Evolutionary conservation across 2,329 filamentous ascomycete genomes (phyloP), one percentile per base, ranked within the genome.

Genomic region (Atkinsonella texensis): DNA sequence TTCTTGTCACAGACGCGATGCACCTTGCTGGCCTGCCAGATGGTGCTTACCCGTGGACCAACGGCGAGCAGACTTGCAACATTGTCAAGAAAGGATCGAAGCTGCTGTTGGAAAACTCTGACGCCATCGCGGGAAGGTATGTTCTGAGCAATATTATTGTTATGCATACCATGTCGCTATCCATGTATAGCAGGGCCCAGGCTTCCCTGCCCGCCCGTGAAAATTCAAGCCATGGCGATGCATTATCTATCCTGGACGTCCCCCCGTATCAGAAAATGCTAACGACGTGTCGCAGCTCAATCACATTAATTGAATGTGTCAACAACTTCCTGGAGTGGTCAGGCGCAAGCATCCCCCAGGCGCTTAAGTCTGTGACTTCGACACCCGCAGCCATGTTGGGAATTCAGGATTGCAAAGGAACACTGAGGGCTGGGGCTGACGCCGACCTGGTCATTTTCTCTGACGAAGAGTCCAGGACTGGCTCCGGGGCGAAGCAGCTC

Each of bases 1-100:
- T 95, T 54, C 79, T 96, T 6, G 89, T 96, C 44, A 95, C 90
- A 0, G 90, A 96, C 66, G 89, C 89, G 5, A 95, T 95, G 88
- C 83, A 87, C 58, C 76, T 95, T 15, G 84, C 87, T 18, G 90
- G 90, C 1, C 74, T 94, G 50, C 85, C 86, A 0, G 89, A 95
- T 60, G 90, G 90, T 3, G 76, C 80, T 2, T 95, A 95, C 63
- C 79, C 84, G 55, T 95, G 89, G 88, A 90, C 83, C 5, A 95
- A 95, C 59, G 80, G 80, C 7, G 75, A 78, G 52, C 68, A 70
- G 28, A 74, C 74, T 45, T 75, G 75, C 56, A 73, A 70, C 38
- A 81, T 85, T 56, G 68, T 85, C 54, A 91, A 91, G 70, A 79
- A 77, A 48, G 89, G 89, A 0, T 72, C 81, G 0, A 75, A 84